These are phyloP conservation scores for Phytophthora citrophthora DNA, from an alignment of 352 stramenopile genomes.

Conservation along the genomic window DNA sequence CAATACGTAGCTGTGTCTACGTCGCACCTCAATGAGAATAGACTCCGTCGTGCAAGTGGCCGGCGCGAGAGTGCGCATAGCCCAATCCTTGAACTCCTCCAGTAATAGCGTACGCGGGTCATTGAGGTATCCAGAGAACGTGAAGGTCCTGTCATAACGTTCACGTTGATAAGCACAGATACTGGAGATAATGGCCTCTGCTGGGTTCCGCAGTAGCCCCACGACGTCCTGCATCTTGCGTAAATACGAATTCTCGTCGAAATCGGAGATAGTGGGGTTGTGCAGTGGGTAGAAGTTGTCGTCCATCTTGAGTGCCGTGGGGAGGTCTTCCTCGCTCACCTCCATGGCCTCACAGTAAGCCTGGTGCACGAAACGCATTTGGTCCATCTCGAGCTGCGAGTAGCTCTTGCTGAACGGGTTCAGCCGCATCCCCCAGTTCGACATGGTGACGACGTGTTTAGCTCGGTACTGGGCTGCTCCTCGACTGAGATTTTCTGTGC, in stretches of 20 bases:
- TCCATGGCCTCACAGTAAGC: constrained; percentile 88
- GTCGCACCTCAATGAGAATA: constrained; percentile 78
- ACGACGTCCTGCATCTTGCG: constrained; percentile 90
- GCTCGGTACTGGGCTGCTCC: background rate
- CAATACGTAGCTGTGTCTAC: constrained; percentile 78
- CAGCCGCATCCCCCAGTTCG: constrained; percentile 81
- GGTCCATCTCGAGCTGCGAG: constrained; percentile 83
- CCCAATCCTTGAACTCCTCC: constrained; percentile 89
- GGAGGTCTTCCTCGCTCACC: constrained; percentile 81
- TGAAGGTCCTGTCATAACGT: constrained; percentile 76
- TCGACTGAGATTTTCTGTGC: constrained; percentile 15
- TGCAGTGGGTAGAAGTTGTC: constrained; percentile 83
- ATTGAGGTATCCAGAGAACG: constrained; percentile 83
- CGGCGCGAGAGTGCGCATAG: constrained; percentile 77
- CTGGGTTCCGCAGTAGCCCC: constrained; percentile 76
- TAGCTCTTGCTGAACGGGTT: constrained; percentile 86
- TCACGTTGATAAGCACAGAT: constrained; percentile 88
- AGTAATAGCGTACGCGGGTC: constrained; percentile 83
- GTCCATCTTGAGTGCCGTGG: constrained; percentile 86
- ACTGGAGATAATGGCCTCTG: constrained; percentile 86
- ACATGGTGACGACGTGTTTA: constrained; percentile 45
- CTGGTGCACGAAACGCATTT: constrained; percentile 89
- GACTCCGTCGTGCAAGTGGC: constrained; percentile 81
- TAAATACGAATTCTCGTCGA: constrained; percentile 89
- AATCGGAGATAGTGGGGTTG: constrained; percentile 77